Percentiles rank a stretch among this genome's conserved stretches.
phyloP scores from a whole-genome alignment of 2,329 filamentous ascomycete genomes.

The Epichloe sibirici region DNA sequence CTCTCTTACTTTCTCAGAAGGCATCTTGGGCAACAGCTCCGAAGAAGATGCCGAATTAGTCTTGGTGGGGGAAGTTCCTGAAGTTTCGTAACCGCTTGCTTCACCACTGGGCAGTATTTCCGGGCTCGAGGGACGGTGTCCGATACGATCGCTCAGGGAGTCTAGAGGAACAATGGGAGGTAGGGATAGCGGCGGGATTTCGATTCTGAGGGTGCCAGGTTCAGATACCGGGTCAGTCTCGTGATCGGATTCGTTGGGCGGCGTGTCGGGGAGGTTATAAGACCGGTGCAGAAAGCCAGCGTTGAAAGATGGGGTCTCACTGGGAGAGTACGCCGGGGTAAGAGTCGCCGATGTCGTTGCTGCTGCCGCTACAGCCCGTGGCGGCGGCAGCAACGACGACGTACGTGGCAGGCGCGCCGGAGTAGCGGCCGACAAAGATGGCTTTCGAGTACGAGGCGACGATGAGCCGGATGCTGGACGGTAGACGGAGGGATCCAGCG shows the following conservation, averaged over 20 bases:
- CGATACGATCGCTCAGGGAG: slow-evolving; percentile 10
- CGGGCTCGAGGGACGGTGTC: slow-evolving; percentile 2
- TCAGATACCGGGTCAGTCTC: background rate
- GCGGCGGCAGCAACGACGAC: slow-evolving; percentile 32
- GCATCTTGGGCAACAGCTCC: slow-evolving; percentile 14
- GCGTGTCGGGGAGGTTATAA: slow-evolving; percentile 1
- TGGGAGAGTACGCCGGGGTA: slow-evolving; percentile 3
- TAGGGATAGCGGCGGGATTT: slow-evolving; percentile 8
- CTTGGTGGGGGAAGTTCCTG: slow-evolving; percentile 9
- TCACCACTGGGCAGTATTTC: slow-evolving; percentile 6
- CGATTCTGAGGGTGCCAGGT: background rate
- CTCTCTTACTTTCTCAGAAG: slow-evolving; percentile 20
- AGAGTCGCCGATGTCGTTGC: slow-evolving; percentile 6
- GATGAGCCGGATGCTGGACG: slow-evolving; percentile 1
- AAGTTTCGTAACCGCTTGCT: slow-evolving; percentile 7
- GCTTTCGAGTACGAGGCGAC: slow-evolving; percentile 13
- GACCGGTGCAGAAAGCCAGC: background rate
- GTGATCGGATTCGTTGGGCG: slow-evolving; percentile 4
- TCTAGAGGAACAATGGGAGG: slow-evolving; percentile 15
- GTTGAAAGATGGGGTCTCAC: slow-evolving; percentile 1
- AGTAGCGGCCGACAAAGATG: slow-evolving; percentile 17
- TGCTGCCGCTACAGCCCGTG: slow-evolving; percentile 11
- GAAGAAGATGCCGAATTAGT: background rate
- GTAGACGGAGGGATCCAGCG: slow-evolving; percentile 3
- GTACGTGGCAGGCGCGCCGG: slow-evolving; percentile 26